Percentiles rank a stretch among this genome's conserved stretches.
phyloP scores from a whole-genome alignment of 2,329 filamentous ascomycete species.

The Colletotrichum nymphaeae region DNA sequence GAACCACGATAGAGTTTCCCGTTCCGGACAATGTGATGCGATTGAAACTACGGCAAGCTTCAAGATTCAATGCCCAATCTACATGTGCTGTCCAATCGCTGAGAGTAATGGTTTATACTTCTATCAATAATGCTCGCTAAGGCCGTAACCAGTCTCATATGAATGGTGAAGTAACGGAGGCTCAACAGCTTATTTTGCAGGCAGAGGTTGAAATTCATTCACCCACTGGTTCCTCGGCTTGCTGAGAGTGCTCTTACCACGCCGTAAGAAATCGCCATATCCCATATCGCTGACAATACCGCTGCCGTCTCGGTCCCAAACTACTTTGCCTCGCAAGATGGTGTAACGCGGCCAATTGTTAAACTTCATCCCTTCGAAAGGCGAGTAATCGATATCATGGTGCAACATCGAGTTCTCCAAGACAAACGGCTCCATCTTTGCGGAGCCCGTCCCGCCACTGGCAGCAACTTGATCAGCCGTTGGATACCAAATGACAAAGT shows the following conservation, averaged over 20 bases:
- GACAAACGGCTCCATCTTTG: constrained; percentile 43
- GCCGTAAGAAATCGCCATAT: constrained; percentile 60
- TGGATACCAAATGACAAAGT: constrained; percentile 69
- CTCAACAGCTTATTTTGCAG: no score
- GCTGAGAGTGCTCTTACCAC: constrained; percentile 44
- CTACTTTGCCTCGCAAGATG: constrained; percentile 66
- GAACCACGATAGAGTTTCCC: no score
- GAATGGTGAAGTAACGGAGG: no score
- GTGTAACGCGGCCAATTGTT: constrained; percentile 73
- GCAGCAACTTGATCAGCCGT: constrained; percentile 9
- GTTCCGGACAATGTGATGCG: no score
- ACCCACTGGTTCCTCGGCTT: constrained; percentile 37
- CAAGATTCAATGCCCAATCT: no score
- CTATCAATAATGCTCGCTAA: no score
- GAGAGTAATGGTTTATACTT: no score
- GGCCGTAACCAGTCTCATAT: no score
- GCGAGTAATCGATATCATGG: constrained; percentile 72
- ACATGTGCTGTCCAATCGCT: no score
- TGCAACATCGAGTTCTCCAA: constrained; percentile 66
- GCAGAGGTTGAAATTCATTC: constrained; percentile 11
- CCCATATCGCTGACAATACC: constrained; percentile 61
- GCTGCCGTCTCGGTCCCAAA: constrained; percentile 66
- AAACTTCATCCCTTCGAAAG: constrained; percentile 67
- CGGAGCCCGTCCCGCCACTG: constrained; percentile 41
- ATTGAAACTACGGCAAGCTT: no score